Base-by-base conservation (phyloP, 768 basidiomycete genomes). In the Xerocomus spinulosus region DNA sequence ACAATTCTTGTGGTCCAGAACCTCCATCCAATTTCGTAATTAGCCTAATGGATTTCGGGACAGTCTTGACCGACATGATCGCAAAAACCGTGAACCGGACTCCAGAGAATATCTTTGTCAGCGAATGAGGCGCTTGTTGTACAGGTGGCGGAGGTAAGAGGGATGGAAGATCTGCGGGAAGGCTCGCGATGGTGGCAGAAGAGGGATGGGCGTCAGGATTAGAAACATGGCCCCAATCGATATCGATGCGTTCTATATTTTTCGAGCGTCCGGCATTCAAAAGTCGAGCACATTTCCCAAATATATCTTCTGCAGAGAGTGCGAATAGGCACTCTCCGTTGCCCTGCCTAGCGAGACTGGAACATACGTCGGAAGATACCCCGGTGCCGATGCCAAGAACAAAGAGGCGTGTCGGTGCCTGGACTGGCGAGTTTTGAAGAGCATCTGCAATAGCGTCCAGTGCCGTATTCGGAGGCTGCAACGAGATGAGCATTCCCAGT, bases 351-450 rank as follows among this genome's bases (percentile, higher is more conserved):
- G 83, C 81, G n/a, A 85, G 75, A 4, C 72, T 62, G 51, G 78
- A 71, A 53, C 78, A 79, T 54, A 77, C 68, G 0, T 70, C 75
- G 4, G 70, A 77, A 3, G 81, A 81, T 3, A 75, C 73, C 0
- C 51, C 54, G 20, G 65, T 42, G 12, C 83, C 83, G 13, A 85
- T 80, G 1, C 82, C 82, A 2, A 85, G 71, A 9, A 74, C 70
- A 49, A 82, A 85, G 4, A 83, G 68, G 8, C 80, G 77, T 2
- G 79, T 49, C 8, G 68, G 68, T 0, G 69, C 67, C 6, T 58
- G 35, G 0, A 52, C 30, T 2, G 60, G 40, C 23, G 74, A 61
- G n/a, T 44, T 45, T 2, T 23, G 46, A 7, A 79, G 68, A 15
- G 72, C 73, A 2, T 51, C 42, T 3, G 62, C 42, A 10, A 70